phyloP scores from a whole-genome alignment of 805 yeast species.

The Saccharomycodes ludwigii region DNA sequence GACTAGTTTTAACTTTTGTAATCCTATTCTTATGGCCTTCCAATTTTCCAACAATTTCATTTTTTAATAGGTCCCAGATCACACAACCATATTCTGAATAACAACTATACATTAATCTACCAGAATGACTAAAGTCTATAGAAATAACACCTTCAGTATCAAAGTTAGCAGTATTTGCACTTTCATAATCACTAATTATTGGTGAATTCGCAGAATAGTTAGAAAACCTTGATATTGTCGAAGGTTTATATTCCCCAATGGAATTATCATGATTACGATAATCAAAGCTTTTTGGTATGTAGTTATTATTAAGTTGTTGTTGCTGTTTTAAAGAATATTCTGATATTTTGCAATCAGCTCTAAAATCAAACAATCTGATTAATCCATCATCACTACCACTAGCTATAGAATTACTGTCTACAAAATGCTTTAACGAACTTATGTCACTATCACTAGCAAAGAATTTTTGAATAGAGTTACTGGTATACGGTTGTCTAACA shows the following conservation, averaged over 20 bases:
- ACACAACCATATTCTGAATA: slow-evolving; percentile 66
- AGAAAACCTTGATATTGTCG: slow-evolving; percentile 21
- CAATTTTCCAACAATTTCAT: slow-evolving; percentile 50
- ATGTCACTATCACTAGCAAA: slow-evolving; percentile 53
- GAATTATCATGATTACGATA: slow-evolving; percentile 6
- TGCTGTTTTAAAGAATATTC: slow-evolving; percentile 27
- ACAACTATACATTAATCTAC: slow-evolving; percentile 61
- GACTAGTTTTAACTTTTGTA: slow-evolving; percentile 51
- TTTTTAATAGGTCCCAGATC: slow-evolving; percentile 65
- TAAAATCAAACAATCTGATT: slow-evolving; percentile 56
- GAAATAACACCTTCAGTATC: slow-evolving; percentile 64
- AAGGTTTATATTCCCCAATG: slow-evolving; percentile 14
- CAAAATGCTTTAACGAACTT: slow-evolving; percentile 48
- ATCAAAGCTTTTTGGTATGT: slow-evolving; percentile 6
- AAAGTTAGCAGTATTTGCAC: slow-evolving; percentile 20
- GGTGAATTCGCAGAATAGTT: slow-evolving; percentile 9
- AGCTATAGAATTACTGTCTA: slow-evolving; percentile 57
- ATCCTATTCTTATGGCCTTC: slow-evolving; percentile 55
- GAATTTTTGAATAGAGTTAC: slow-evolving; percentile 35
- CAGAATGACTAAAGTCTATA: slow-evolving; percentile 60
- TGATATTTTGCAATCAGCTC: slow-evolving; percentile 62
- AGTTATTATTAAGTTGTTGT: slow-evolving; percentile 8
- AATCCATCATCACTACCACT: slow-evolving; percentile 74
- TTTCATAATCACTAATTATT: slow-evolving; percentile 4
- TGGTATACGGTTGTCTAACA: slow-evolving; percentile 33